Base-by-base conservation (phyloP, 129 eudicot species). In the Helichrysum umbraculigerum region DNA sequence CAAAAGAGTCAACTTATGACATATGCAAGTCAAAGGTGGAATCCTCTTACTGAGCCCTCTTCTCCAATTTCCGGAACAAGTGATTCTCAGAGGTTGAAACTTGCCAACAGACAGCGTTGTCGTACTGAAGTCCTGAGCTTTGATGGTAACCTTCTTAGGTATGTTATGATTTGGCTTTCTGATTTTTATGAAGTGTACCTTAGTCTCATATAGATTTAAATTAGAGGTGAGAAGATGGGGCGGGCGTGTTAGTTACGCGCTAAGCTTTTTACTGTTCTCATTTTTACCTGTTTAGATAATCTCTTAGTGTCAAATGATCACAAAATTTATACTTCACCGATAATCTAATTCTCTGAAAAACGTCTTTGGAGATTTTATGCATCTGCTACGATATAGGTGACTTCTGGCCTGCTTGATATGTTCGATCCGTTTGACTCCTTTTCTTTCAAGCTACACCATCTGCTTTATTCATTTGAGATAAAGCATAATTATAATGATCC, bases 81-180 rank as follows among this genome's bases (percentile, higher is more conserved):
- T 51, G 84, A 81, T 50, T 37, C 9, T 47, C 81, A 75, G 32
- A 69, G 81, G 51, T 22, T 75, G 68, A 75, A 81, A 76, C 84
- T 81, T 61, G 84, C 84, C 28, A 81, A 81, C 19, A 33, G 84
- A 73, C 81, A 81, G 51, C 73, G 84, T 17, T 61, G 67, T 69
- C 84, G 54, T 50, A 59, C 84, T 0, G 84, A 81, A 70, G 67
- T 81, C 29, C 72, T 81, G 29, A 81, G 84, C 68, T 81, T 81
- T 50, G 84, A 81, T 75, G 80, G 84, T 17, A 76, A 75, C 67
- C 50, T 75, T 37, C 70, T 95, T 70, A 95, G 99, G 99, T 94
- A 73, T 51, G 82, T 66, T 62, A 17, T 81, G 15, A 37, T 72
- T 19, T 33, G 25, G 66, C 12, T 72, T 60, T 62, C 42, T 34